Conservation (phyloP, 2,329 filamentous ascomycete genomes). For the Monosporascus sp. region DNA sequence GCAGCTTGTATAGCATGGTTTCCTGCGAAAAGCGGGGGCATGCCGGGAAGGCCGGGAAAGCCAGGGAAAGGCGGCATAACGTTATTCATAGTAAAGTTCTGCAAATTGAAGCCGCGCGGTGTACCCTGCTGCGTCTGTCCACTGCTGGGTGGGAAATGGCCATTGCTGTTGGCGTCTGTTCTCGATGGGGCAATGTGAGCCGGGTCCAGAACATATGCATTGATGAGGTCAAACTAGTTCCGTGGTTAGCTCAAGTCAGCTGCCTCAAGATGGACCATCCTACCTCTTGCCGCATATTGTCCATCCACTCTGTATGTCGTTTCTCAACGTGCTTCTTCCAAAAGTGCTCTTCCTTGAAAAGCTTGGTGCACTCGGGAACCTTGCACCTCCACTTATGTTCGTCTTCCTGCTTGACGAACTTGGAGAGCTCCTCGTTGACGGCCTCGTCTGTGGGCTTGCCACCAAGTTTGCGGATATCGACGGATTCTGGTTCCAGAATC, state of each 20-base stretch:
- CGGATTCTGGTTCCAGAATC: slow-evolving; percentile 82
- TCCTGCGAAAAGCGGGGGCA: slow-evolving; percentile 48
- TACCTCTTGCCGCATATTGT: slow-evolving; percentile 77
- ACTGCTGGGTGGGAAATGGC: slow-evolving; percentile 81
- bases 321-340: slow-evolving; percentile 99
- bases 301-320: slow-evolving; percentile 83
- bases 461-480: slow-evolving; percentile 84
- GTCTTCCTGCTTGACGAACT: slow-evolving; percentile 94
- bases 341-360: slow-evolving; percentile 96
- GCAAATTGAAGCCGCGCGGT: slow-evolving; percentile 84
- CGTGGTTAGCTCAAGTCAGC: slow-evolving; percentile 25
- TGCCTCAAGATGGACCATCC: slow-evolving; percentile 27
- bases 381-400: slow-evolving; percentile 96
- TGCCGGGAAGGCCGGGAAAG: slow-evolving; percentile 49
- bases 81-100: slow-evolving; percentile 59
- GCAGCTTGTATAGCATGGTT: slow-evolving; percentile 36
- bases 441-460: slow-evolving; percentile 83
- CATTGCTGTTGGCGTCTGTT: slow-evolving; percentile 91
- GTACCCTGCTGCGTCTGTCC: slow-evolving; percentile 75
- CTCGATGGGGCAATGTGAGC: slow-evolving; percentile 90
- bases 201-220: slow-evolving; percentile 89
- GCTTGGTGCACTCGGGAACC: slow-evolving; percentile 89
- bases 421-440: slow-evolving; percentile 75
- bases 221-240: slow-evolving; percentile 75
- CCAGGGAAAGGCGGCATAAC: slow-evolving; percentile 54